Percentiles rank a stretch among this genome's conserved stretches.
phyloP scores from a whole-genome alignment of 345 rosid genomes.

The Lumnitzera racemosa region DNA sequence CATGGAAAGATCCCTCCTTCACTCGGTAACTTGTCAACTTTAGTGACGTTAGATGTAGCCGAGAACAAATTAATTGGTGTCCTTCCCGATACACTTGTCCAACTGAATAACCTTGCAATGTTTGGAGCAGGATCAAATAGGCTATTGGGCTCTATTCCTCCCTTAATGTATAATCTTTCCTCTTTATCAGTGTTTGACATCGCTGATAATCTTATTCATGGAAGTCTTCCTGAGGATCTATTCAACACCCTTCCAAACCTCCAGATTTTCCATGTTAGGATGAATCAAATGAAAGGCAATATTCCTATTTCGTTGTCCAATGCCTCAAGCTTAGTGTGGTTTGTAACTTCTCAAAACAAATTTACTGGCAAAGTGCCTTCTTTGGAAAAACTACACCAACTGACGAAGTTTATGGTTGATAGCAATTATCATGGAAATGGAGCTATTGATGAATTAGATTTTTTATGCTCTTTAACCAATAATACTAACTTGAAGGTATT shows the following conservation, averaged over 20 bases:
- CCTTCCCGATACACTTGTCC: conserved; percentile 11
- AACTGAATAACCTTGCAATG: neutral
- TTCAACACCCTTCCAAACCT: conserved; percentile 7
- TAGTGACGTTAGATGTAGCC: neutral
- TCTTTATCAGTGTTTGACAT: rapidly evolving
- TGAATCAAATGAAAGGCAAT: conserved; percentile 7
- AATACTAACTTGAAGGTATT: neutral
- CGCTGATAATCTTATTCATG: neutral
- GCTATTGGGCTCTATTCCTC: neutral
- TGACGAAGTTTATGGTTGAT: neutral
- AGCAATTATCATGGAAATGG: conserved; percentile 4
- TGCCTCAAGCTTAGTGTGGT: neutral
- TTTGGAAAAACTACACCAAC: neutral
- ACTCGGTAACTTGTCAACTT: conserved; percentile 11
- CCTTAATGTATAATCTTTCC: neutral
- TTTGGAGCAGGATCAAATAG: neutral
- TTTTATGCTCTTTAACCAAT: conserved; percentile 2
- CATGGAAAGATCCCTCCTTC: conserved; percentile 9
- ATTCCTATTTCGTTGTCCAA: conserved; percentile 9
- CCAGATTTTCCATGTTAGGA: neutral
- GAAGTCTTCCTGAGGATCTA: neutral
- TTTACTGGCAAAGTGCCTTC: conserved; percentile 13
- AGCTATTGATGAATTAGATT: neutral
- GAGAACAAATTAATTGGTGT: conserved; percentile 14
- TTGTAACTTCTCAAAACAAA: conserved; percentile 4